Evolutionary conservation across 2,329 filamentous ascomycete genomes (phyloP).

Genomic region (Madurella mycetomatis): DNA sequence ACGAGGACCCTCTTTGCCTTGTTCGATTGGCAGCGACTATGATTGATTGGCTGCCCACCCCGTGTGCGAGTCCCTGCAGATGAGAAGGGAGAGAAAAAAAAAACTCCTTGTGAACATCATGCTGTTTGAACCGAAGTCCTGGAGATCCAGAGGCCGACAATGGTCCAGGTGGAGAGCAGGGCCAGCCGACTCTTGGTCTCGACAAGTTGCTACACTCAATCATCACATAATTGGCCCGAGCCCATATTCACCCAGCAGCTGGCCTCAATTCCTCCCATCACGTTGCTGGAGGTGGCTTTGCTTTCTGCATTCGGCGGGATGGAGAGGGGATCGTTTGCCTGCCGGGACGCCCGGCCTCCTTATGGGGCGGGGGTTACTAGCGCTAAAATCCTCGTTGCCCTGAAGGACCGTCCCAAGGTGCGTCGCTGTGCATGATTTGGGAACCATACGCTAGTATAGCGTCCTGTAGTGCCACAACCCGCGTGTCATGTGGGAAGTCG

Average conservation of each 20-base stretch:
- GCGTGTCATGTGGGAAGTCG: slow-evolving; percentile 6
- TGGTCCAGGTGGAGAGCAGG: too few species aligned
- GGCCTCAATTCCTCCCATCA: slow-evolving; percentile 1
- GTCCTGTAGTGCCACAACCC: not conserved
- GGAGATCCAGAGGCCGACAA: too few species aligned
- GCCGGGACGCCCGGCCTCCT: not conserved
- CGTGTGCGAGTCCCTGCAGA: too few species aligned
- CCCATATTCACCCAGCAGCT: not conserved
- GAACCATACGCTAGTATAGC: not conserved
- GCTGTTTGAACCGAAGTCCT: too few species aligned
- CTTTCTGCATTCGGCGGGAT: not conserved
- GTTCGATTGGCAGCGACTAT: too few species aligned
- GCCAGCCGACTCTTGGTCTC: not conserved
- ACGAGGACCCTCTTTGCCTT: too few species aligned
- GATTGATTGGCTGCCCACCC: too few species aligned
- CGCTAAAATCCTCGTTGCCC: not conserved
- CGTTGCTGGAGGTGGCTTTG: not conserved
- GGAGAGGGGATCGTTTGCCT: not conserved
- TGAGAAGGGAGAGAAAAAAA: too few species aligned
- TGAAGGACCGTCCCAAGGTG: not conserved
- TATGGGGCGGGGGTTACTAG: not conserved
- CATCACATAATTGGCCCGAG: not conserved
- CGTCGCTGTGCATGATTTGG: slow-evolving; percentile 9
- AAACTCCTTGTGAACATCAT: too few species aligned
- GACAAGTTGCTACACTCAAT: not conserved